phyloP scores from a whole-genome alignment of 441 rosid species.

The Arabidopsis hybrid region DNA sequence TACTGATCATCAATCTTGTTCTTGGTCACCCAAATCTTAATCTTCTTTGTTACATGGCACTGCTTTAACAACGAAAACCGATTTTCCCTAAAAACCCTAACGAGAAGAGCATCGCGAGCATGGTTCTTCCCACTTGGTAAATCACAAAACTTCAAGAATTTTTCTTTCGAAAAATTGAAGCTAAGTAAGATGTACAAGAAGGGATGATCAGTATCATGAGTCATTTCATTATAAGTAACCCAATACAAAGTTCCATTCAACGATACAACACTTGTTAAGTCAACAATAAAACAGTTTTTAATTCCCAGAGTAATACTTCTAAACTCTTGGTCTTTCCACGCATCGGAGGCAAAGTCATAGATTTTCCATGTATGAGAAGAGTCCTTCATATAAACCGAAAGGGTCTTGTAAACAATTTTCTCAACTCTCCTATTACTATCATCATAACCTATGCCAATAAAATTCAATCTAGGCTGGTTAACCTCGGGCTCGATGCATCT shows the following conservation, averaged over 20 bases:
- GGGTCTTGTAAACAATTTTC: slow-evolving; percentile 9
- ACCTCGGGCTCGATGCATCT: background rate
- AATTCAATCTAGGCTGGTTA: background rate
- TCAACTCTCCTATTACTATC: background rate
- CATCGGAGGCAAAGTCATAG: slow-evolving; percentile 6
- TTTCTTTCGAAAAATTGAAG: background rate
- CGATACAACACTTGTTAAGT: background rate
- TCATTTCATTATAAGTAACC: background rate
- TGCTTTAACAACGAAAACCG: background rate
- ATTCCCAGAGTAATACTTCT: too few species aligned
- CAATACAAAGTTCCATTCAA: slow-evolving; percentile 24
- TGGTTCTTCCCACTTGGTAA: slow-evolving; percentile 1
- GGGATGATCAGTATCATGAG: background rate
- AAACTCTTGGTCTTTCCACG: background rate
- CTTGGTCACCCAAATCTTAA: background rate
- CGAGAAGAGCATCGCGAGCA: background rate
- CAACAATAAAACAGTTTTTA: too few species aligned
- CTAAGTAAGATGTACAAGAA: background rate
- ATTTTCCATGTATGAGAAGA: background rate
- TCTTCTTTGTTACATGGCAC: background rate
- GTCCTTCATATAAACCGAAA: background rate
- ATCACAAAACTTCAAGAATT: background rate
- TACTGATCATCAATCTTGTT: background rate
- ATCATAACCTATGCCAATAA: background rate
- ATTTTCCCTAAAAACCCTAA: background rate